Conservation (phyloP, 441 rosid genomes). For the Corymbia citriodora region DNA sequence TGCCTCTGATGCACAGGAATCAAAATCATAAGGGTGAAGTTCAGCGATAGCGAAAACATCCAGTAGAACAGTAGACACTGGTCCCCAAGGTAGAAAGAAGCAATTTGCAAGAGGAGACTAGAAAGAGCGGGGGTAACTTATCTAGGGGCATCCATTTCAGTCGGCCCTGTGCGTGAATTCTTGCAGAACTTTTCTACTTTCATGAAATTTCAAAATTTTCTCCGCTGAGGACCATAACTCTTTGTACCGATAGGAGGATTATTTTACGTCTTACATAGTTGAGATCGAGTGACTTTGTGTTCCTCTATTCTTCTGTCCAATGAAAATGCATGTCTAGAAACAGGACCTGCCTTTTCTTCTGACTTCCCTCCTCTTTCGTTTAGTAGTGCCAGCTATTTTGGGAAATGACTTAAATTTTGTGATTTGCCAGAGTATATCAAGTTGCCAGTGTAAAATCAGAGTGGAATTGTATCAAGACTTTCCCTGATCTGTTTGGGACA, state of each 20-base stretch:
- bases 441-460: neutral
- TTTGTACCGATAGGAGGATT: neutral
- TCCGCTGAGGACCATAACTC: neutral
- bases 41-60: too few species aligned
- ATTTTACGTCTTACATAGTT: neutral
- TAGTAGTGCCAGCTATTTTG: neutral
- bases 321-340: neutral
- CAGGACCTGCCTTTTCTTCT: neutral
- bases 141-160: too few species aligned
- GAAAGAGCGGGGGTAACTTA: too few species aligned
- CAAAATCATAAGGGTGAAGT: too few species aligned
- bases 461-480: neutral
- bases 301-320: neutral
- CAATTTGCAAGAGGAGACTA: neutral
- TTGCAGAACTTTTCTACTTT: neutral
- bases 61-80: too few species aligned
- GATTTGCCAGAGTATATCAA: neutral
- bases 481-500: neutral
- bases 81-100: neutral
- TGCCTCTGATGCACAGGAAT: too few species aligned
- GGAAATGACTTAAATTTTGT: neutral
- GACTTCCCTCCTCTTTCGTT: neutral
- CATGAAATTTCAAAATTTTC: neutral
- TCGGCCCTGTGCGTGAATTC: neutral
- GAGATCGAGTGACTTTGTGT: neutral